Conservation (phyloP, 768 basidiomycete species). For the Pulveroboletus sp. region DNA sequence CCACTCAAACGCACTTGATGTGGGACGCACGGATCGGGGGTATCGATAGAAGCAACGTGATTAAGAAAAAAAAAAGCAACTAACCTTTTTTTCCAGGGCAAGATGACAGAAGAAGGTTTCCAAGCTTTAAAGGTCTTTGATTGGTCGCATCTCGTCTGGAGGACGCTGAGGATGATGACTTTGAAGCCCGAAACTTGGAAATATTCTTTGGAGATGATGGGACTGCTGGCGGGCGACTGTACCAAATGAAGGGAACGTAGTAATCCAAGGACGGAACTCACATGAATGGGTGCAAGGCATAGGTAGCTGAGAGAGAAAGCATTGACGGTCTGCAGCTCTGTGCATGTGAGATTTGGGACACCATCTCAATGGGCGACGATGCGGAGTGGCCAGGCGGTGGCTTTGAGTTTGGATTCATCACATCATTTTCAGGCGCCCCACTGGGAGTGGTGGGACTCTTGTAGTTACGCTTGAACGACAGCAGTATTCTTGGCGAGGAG, state of each 20-base stretch:
- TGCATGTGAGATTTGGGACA: not conserved
- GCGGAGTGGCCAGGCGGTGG: not conserved
- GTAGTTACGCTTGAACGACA: conserved; percentile 21
- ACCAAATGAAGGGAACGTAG: not conserved
- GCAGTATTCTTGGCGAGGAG: conserved; percentile 16
- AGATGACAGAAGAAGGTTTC: conserved; percentile 85
- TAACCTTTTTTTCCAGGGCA: conserved; percentile 94
- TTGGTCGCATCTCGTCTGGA: conserved; percentile 6
- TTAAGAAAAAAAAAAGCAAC: conserved; percentile 5
- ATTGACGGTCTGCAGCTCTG: conserved; percentile 7
- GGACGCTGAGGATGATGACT: conserved; percentile 3
- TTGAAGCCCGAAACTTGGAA: conserved; percentile 10
- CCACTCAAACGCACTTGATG: conserved; percentile 63
- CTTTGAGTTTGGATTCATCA: not conserved
- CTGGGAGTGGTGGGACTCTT: conserved; percentile 3
- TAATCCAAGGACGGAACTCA: conserved; percentile 3
- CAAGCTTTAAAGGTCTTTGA: conserved; percentile 40
- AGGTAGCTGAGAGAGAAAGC: conserved; percentile 5
- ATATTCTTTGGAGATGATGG: conserved; percentile 15
- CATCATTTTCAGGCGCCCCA: not conserved
- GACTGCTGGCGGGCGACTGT: conserved; percentile 16
- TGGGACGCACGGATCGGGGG: not conserved
- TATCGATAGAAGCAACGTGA: not conserved
- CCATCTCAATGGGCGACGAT: not conserved
- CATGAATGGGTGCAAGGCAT: conserved; percentile 18